Evolutionary conservation across 1,139 yeast species (phyloP).

Genomic region (Hemisphaericaspora xylanilytica): DNA sequence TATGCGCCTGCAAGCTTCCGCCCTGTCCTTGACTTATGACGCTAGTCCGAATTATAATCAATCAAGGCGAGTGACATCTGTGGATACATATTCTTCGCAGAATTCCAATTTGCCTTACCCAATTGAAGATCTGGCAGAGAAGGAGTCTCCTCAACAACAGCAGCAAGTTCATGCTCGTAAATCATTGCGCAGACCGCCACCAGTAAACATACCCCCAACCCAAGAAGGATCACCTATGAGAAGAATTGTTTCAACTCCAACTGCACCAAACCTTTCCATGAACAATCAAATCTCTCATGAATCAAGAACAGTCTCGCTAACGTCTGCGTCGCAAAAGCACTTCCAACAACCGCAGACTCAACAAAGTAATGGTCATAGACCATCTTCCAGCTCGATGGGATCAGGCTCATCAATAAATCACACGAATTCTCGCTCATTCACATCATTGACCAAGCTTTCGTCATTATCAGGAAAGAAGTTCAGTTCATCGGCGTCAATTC

Average conservation of each 20-base stretch:
- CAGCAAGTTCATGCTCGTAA: slow-evolving; percentile 10
- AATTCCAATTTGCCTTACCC: slow-evolving; percentile 8
- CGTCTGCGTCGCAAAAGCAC: slow-evolving; percentile 21
- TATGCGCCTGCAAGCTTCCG: slow-evolving; percentile 5
- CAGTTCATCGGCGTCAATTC: slow-evolving; percentile 35
- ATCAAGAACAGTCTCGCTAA: slow-evolving; percentile 23
- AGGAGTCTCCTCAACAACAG: slow-evolving; percentile 11
- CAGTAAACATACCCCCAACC: slow-evolving; percentile 19
- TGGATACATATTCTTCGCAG: slow-evolving; percentile 5
- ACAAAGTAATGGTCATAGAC: slow-evolving; percentile 11
- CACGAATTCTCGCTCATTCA: slow-evolving; percentile 44
- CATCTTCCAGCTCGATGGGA: slow-evolving; percentile 21
- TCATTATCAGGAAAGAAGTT: slow-evolving; percentile 43
- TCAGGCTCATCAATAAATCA: slow-evolving; percentile 28
- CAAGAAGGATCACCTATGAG: slow-evolving; percentile 16
- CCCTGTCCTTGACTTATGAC: slow-evolving; percentile 11
- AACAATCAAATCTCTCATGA: slow-evolving; percentile 15
- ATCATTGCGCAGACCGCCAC: slow-evolving; percentile 14
- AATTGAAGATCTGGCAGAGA: slow-evolving; percentile 4
- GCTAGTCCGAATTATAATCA: slow-evolving; percentile 3
- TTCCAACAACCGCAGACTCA: slow-evolving; percentile 8
- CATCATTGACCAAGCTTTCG: slow-evolving; percentile 43
- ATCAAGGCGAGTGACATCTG: slow-evolving; percentile 2
- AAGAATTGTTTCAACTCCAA: slow-evolving; percentile 28
- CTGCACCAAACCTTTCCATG: slow-evolving; percentile 13